Evolutionary conservation across 192 early-diverging fungal species (phyloP), one percentile per base, ranked within the genome.

Genomic region (Gigaspora rosea): DNA sequence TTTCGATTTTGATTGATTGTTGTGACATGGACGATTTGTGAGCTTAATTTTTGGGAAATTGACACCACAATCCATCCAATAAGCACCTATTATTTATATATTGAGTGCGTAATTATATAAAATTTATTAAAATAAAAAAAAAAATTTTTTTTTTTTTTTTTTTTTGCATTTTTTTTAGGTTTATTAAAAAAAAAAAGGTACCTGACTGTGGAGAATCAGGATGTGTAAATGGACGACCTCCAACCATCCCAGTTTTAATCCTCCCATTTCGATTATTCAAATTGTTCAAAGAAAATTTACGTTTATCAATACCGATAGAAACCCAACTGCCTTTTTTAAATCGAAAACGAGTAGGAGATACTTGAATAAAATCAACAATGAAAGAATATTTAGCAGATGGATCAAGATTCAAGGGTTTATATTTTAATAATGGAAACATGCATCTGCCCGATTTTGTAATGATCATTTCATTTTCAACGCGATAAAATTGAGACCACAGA

Each of bases 391-490:
- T 51, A 10, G 77, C 48, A 3, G 71, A 47, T 4, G 88, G 87
- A 51, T 88, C 77, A 13, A 90, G 80, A 68, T 82, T 68, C 11
- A 73, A 18, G 5, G 82, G 79, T 5, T 57, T 68, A 64, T 87
- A 84, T 33, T 77, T 69, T 4, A 89, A 79, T 49, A 73, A 78
- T 35, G 89, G 89, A 73, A 90, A 90, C 0, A 90, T 70, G 66
- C 85, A 88, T 32, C 89, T 82, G 7, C 89, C 89, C 18, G 75
- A 64, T 61, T 88, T 86, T 20, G 89, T 90, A n/a, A 90, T 82
- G 33, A 90, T 90, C 88, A 90, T 90, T 72, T 88, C 86, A 63
- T 88, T 88, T 0, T 80, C 33, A 7, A 79, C 68, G 0, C 12
- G 48, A 71, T 84, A 65, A 73, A 88, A 88, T 63, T 80, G 70